Evolutionary conservation across 108 stramenopile species (phyloP).

Genomic region (Fragilaria radians): DNA sequence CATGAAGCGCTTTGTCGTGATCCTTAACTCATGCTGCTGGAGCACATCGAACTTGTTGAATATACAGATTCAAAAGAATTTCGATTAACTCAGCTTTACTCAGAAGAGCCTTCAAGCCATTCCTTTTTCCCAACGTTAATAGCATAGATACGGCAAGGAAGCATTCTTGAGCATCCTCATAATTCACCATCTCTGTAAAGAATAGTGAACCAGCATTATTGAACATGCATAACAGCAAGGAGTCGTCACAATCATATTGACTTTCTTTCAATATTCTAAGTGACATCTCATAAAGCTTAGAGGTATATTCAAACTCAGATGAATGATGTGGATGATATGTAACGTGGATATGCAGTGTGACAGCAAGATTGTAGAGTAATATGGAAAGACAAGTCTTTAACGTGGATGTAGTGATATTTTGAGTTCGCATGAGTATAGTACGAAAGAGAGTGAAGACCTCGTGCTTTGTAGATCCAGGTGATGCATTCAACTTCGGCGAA

Average conservation of each 20-base stretch:
- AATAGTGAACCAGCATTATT: background rate
- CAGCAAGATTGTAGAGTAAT: background rate
- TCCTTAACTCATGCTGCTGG: background rate
- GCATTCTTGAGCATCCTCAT: background rate
- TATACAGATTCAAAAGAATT: background rate
- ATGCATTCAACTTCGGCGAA: no score
- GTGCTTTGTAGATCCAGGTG: no score
- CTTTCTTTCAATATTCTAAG: background rate
- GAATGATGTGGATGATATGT: background rate
- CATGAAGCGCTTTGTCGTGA: no score
- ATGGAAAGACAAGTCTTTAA: background rate
- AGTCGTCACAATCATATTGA: background rate
- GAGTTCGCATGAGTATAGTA: no score
- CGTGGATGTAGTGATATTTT: background rate
- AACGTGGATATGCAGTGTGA: background rate
- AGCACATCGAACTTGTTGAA: background rate
- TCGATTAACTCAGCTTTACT: background rate
- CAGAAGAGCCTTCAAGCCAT: background rate
- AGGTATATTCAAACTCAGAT: background rate
- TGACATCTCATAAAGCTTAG: background rate
- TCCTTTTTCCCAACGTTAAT: background rate
- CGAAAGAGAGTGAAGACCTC: no score
- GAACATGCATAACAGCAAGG: background rate
- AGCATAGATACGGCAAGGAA: background rate
- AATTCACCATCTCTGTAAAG: background rate